Conservation (phyloP, 2,329 filamentous ascomycete genomes). For the Trichophyton schoenleinii region DNA sequence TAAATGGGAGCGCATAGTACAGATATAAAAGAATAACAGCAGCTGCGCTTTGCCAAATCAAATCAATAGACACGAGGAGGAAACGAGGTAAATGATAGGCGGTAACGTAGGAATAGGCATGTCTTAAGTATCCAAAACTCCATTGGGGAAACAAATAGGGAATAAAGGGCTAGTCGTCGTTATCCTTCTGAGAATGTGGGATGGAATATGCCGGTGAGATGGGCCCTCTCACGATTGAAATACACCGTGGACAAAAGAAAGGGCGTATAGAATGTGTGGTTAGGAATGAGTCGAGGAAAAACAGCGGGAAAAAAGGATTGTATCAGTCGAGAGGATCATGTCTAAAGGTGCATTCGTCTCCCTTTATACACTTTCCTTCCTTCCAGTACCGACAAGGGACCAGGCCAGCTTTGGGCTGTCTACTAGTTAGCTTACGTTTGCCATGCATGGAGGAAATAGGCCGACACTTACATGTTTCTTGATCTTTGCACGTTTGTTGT, state of each 20-base stretch:
- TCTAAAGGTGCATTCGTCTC: conserved; percentile 39
- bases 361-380: conserved; percentile 43
- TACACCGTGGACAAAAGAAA: background rate
- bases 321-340: conserved; percentile 25
- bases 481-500: conserved; percentile 25
- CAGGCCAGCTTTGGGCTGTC: conserved; percentile 31
- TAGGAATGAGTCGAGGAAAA: background rate
- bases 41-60: background rate
- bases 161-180: background rate
- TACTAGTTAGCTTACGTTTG: background rate
- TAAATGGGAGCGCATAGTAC: background rate
- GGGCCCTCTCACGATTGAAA: background rate
- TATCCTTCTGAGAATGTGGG: no score
- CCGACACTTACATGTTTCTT: conserved; percentile 27
- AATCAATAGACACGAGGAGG: background rate
- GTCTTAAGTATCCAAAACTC: background rate
- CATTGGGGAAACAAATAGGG: background rate
- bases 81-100: background rate
- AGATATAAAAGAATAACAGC: background rate
- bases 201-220: no score
- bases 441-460: background rate
- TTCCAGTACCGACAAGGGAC: conserved; percentile 42
- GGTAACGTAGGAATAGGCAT: background rate
- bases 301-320: background rate
- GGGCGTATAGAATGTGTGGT: background rate